Conservation (phyloP, 805 yeast genomes). For the Candida montana region DNA sequence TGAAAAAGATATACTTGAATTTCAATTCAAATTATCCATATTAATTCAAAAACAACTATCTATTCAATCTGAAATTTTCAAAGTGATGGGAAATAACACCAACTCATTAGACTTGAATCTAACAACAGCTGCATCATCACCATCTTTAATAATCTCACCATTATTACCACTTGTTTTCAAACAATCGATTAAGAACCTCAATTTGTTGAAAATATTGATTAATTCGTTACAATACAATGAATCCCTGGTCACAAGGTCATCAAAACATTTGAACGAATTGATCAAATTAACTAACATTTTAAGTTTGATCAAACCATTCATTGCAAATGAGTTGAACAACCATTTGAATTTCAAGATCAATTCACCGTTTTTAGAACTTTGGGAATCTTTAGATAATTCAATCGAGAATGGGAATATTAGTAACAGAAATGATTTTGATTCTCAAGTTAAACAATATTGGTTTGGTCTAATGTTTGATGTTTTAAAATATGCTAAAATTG, state of each 20-base stretch:
- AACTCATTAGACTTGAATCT: slow-evolving; percentile 19
- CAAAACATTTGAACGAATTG: slow-evolving; percentile 23
- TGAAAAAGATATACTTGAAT: slow-evolving; percentile 29
- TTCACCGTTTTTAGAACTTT: slow-evolving; percentile 16
- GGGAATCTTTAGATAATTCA: slow-evolving; percentile 17
- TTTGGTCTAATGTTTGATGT: slow-evolving; percentile 21
- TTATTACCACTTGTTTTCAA: slow-evolving; percentile 25
- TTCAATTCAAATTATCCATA: slow-evolving; percentile 35
- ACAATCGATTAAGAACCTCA: slow-evolving; percentile 23
- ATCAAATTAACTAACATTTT: slow-evolving; percentile 23
- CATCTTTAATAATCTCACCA: slow-evolving; percentile 19
- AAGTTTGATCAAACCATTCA: slow-evolving; percentile 26
- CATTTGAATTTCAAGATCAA: slow-evolving; percentile 20
- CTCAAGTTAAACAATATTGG: slow-evolving; percentile 15
- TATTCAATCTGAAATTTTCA: slow-evolving; percentile 11
- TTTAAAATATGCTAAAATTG: slow-evolving; percentile 13
- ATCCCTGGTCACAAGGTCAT: slow-evolving; percentile 18
- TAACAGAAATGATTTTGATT: neutral
- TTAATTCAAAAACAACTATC: slow-evolving; percentile 28
- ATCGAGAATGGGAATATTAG: neutral
- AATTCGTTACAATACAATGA: slow-evolving; percentile 25
- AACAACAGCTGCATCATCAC: neutral
- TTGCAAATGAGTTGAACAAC: slow-evolving; percentile 20
- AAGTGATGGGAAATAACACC: slow-evolving; percentile 14
- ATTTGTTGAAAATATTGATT: slow-evolving; percentile 24